Evolutionary conservation across 1,139 yeast genomes (phyloP).

Genomic region (Scheffersomyces parashehatae): DNA sequence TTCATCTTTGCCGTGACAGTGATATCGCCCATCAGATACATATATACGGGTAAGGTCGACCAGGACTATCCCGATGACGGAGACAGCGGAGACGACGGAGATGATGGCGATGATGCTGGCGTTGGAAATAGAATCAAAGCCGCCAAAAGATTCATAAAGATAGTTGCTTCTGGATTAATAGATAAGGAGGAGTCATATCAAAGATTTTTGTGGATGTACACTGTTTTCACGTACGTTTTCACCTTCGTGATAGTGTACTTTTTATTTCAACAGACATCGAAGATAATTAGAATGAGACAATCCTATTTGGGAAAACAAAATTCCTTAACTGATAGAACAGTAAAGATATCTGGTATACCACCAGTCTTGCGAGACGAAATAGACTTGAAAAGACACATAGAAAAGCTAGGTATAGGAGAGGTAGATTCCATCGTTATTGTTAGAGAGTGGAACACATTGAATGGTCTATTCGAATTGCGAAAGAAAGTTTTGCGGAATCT

Average conservation of each 20-base stretch:
- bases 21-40: conserved; percentile 73
- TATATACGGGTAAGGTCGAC: conserved; percentile 69
- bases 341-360: conserved; percentile 89
- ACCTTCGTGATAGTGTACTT: conserved; percentile 66
- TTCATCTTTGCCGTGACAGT: conserved; percentile 63
- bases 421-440: conserved; percentile 78
- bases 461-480: conserved; percentile 62
- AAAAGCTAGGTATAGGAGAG: conserved; percentile 73
- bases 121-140: neutral
- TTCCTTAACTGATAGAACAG: conserved; percentile 90
- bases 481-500: conserved; percentile 51
- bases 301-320: conserved; percentile 82
- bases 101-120: neutral
- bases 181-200: conserved; percentile 13
- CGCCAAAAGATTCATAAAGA: neutral
- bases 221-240: conserved; percentile 82
- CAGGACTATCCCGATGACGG: conserved; percentile 49
- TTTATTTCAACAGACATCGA: conserved; percentile 65
- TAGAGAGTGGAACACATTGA: conserved; percentile 79
- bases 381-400: conserved; percentile 71
- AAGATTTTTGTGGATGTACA: conserved; percentile 51
- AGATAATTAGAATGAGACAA: conserved; percentile 77
- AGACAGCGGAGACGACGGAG: conserved; percentile 17
- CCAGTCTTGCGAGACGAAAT: conserved; percentile 71
- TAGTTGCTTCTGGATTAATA: conserved; percentile 1